These are phyloP conservation scores for Peronospora tabacina DNA, from an alignment of 352 stramenopile species.

Conservation along the genomic window DNA sequence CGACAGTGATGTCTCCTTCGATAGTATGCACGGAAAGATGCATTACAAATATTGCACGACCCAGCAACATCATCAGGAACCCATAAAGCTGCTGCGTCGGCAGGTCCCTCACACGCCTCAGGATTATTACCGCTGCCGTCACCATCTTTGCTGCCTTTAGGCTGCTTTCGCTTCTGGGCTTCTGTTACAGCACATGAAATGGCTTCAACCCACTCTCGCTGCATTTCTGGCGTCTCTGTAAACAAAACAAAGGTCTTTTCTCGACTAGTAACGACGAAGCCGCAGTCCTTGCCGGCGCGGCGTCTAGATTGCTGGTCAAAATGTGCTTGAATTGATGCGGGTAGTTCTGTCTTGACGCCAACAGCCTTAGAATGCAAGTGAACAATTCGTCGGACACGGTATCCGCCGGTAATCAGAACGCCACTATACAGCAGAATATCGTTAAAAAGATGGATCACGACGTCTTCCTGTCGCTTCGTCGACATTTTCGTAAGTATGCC, in stretches of 20 bases:
- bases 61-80: conserved; percentile 63
- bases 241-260: conserved; percentile 84
- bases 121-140: conserved; percentile 20
- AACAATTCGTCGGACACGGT: conserved; percentile 61
- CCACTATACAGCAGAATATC: conserved; percentile 81
- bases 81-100: conserved; percentile 65
- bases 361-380: conserved; percentile 69
- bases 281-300: conserved; percentile 43
- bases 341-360: conserved; percentile 50
- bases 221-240: conserved; percentile 35
- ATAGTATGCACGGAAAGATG: conserved; percentile 69
- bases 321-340: conserved; percentile 40
- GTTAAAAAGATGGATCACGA: conserved; percentile 84
- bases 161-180: conserved; percentile 31
- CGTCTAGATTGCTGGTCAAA: conserved; percentile 37
- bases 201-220: conserved; percentile 48
- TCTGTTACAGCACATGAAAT: conserved; percentile 49
- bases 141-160: conserved; percentile 7
- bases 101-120: conserved; percentile 38
- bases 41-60: conserved; percentile 58
- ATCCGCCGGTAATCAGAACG: conserved; percentile 63
- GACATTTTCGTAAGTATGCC: conserved; percentile 81
- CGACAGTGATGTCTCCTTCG: conserved; percentile 67
- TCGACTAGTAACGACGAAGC: conserved; percentile 67
- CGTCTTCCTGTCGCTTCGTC: conserved; percentile 68